Base-by-base conservation (phyloP, 352 stramenopile genomes). In the Pythium brassicae region DNA sequence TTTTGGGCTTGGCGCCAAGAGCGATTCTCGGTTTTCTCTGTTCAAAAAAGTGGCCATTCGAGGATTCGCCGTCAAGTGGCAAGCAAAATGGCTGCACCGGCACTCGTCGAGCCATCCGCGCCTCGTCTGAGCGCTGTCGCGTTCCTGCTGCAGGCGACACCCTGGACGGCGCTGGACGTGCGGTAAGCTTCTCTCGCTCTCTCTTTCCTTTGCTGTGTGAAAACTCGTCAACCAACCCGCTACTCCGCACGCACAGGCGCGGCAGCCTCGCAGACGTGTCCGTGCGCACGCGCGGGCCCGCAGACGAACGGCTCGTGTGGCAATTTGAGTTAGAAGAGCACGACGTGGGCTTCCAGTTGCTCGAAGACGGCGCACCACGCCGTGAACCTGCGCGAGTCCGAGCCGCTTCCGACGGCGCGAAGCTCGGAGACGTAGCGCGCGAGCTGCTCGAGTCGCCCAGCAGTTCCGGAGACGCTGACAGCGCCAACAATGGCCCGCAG, bases 281-380 rank as follows among this genome's bases (percentile, higher is more conserved):
- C 2, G 65, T 88, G 37, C 42, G 62, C 19, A 63, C 81, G 20
- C 10, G 48, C 4, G 42, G 67, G 27, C 47, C 68, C 23, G 34
- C 45, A 11, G 58, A 62, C 12, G 64, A 84, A 40, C 76, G 63
- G 49, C 57, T 85, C 54, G 65, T 82, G 22, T 89, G 77, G 79
- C 77, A 89, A 48, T 87, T 89, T 49, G 55, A 58, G 50, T 61
- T 89, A 3, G 66, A 85, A 17, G 73, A 86, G 53, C 78, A 65
- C 50, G 79, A 89, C 46, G 61, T 87, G 23, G 74, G 69, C 51
- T 87, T 89, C 51, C 75, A 83, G 59, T 25, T 89, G 44, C 60
- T 87, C 20, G 60, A 77, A 32, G 77, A 87, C 50, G 73, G 61
- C 15, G 46, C 17, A 1, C 49, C 74, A 0, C 22, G 76, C 23